These are phyloP conservation scores for Metschnikowia dekortorum DNA, from an alignment of 805 yeast species.

Conservation along the genomic window DNA sequence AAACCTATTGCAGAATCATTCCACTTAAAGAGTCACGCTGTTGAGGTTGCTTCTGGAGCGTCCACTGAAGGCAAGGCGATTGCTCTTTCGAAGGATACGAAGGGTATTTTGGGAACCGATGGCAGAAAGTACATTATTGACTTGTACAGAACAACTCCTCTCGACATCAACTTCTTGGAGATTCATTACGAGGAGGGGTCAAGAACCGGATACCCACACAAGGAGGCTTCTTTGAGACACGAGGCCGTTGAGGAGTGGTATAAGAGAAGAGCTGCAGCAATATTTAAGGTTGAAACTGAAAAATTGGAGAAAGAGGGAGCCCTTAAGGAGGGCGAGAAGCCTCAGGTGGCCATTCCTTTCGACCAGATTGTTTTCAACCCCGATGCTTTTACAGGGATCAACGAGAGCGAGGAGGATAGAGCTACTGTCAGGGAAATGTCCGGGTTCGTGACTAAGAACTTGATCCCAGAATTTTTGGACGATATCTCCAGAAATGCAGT, in stretches of 20 bases:
- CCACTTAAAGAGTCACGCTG: conserved; percentile 70
- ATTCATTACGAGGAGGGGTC: conserved; percentile 36
- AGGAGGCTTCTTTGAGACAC: conserved; percentile 70
- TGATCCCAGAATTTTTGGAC: conserved; percentile 60
- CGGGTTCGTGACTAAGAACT: conserved; percentile 49
- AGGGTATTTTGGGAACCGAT: conserved; percentile 84
- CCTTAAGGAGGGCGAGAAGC: conserved; percentile 36
- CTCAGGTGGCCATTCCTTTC: conserved; percentile 50
- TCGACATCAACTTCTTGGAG: conserved; percentile 75
- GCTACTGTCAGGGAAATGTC: conserved; percentile 68
- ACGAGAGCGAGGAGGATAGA: conserved; percentile 47
- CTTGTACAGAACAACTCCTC: conserved; percentile 76
- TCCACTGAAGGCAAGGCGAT: conserved; percentile 40
- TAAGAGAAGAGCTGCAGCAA: conserved; percentile 57
- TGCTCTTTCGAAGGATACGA: conserved; percentile 70
- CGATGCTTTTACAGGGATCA: conserved; percentile 57
- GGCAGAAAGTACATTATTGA: conserved; percentile 82
- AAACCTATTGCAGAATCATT: conserved; percentile 63
- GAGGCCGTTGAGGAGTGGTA: conserved; percentile 94
- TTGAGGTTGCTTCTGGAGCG: conserved; percentile 45
- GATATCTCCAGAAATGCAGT: conserved; percentile 53
- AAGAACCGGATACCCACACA: conserved; percentile 70
- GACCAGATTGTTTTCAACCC: conserved; percentile 66
- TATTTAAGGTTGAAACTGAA: conserved; percentile 48
- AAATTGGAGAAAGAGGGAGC: conserved; percentile 35